Evolutionary conservation across 208 protist genomes (phyloP).

Genomic region (Novymonas esmeraldas): DNA sequence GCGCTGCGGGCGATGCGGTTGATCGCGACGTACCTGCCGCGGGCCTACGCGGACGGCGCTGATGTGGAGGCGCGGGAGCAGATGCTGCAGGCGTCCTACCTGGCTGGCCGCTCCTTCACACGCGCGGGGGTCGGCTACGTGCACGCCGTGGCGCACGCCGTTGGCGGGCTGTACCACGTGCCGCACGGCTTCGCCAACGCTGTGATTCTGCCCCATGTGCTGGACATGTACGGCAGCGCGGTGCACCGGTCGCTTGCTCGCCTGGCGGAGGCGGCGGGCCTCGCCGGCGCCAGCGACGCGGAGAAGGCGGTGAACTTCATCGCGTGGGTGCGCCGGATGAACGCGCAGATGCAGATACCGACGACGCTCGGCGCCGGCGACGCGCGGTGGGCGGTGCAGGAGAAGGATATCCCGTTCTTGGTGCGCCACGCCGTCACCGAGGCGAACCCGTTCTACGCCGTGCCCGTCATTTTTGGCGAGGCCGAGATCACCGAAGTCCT

Average conservation of each 20-base stretch:
- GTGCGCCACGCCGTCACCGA: slow-evolving; percentile 44
- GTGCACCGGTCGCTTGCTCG: slow-evolving; percentile 40
- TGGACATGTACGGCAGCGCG: slow-evolving; percentile 55
- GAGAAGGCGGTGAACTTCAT: slow-evolving; percentile 59
- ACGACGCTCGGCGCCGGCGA: slow-evolving; percentile 33
- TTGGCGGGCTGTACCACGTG: slow-evolving; percentile 77
- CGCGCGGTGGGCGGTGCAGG: slow-evolving; percentile 30
- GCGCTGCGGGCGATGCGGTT: slow-evolving; percentile 50
- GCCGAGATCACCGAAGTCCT: slow-evolving; percentile 49
- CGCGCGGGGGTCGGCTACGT: slow-evolving; percentile 87
- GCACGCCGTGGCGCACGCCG: slow-evolving; percentile 80
- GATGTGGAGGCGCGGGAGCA: slow-evolving; percentile 56
- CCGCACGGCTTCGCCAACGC: slow-evolving; percentile 88
- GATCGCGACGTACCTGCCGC: slow-evolving; percentile 55
- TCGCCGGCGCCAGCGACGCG: slow-evolving; percentile 29
- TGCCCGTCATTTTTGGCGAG: slow-evolving; percentile 61
- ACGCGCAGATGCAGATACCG: slow-evolving; percentile 49
- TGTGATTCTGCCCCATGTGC: slow-evolving; percentile 69
- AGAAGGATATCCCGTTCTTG: slow-evolving; percentile 48
- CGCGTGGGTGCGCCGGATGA: slow-evolving; percentile 46
- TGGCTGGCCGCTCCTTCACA: slow-evolving; percentile 87
- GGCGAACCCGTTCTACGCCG: slow-evolving; percentile 66
- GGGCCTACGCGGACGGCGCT: slow-evolving; percentile 49
- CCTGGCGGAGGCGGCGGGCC: slow-evolving; percentile 35
- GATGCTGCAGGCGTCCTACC: slow-evolving; percentile 79